Evolutionary conservation across 2,329 filamentous ascomycete genomes (phyloP).

Genomic region (Zymoseptoria tritici): DNA sequence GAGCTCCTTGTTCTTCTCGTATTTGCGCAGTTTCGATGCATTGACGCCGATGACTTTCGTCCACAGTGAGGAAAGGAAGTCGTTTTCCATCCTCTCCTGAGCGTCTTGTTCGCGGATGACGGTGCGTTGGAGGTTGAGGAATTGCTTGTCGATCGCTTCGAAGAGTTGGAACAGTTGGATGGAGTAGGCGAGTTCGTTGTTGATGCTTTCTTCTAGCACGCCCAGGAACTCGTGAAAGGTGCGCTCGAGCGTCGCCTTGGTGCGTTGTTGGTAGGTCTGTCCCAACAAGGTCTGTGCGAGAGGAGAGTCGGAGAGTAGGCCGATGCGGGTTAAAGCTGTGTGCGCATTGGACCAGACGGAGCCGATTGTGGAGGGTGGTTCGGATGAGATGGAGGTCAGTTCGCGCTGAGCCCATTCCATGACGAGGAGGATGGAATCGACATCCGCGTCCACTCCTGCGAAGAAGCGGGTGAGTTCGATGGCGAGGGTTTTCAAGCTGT

Average conservation of each 20-base stretch:
- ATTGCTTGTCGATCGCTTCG: constrained; percentile 82
- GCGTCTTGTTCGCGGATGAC: constrained; percentile 75
- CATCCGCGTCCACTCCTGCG: constrained; percentile 84
- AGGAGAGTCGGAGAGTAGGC: constrained; percentile 26
- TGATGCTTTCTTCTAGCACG: constrained; percentile 83
- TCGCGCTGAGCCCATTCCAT: constrained; percentile 96
- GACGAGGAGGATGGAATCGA: constrained; percentile 84
- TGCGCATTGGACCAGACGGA: constrained; percentile 81
- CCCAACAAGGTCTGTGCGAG: constrained; percentile 56
- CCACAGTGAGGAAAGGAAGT: constrained; percentile 80
- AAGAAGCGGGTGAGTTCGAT: constrained; percentile 88
- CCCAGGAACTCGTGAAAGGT: constrained; percentile 83
- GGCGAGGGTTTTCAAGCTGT: constrained; percentile 75
- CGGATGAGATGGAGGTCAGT: constrained; percentile 59
- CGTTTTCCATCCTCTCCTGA: constrained; percentile 72
- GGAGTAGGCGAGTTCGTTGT: constrained; percentile 72
- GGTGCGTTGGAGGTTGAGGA: constrained; percentile 76
- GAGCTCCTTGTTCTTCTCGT: constrained; percentile 78
- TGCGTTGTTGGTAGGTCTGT: constrained; percentile 70
- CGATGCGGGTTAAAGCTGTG: constrained; percentile 60
- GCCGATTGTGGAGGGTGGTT: constrained; percentile 57
- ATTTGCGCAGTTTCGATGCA: constrained; percentile 71
- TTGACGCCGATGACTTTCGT: constrained; percentile 73
- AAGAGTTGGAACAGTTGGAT: constrained; percentile 81
- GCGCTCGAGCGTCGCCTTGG: constrained; percentile 70